Evolutionary conservation across 352 stramenopile species (phyloP).

Genomic region (Hyaloperonospora arabidopsidis): DNA sequence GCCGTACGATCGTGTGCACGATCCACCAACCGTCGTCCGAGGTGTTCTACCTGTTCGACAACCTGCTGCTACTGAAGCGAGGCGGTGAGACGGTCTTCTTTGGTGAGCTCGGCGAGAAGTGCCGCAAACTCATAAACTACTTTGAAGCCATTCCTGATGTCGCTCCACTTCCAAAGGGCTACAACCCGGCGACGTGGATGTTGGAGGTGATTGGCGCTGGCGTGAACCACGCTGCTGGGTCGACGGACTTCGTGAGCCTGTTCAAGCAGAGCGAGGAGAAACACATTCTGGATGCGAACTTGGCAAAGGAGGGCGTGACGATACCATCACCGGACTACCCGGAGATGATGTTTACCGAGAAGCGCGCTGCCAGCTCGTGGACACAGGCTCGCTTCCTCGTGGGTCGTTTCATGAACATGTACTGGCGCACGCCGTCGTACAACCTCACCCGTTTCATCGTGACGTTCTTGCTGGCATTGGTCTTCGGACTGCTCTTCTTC

Average conservation of each 20-base stretch:
- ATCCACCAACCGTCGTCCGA: slow-evolving; percentile 66
- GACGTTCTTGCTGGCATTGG: slow-evolving; percentile 21
- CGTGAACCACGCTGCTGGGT: slow-evolving; percentile 9
- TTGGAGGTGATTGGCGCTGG: slow-evolving; percentile 37
- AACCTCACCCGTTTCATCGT: slow-evolving; percentile 61
- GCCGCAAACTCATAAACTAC: slow-evolving; percentile 25
- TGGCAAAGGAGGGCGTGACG: slow-evolving; percentile 32
- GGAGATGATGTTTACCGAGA: slow-evolving; percentile 30
- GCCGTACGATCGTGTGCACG: slow-evolving; percentile 65
- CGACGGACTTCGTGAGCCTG: slow-evolving; percentile 31
- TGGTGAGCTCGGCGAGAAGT: slow-evolving; percentile 37
- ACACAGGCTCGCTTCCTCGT: slow-evolving; percentile 32
- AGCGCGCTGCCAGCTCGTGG: slow-evolving; percentile 27
- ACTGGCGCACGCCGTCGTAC: slow-evolving; percentile 86
- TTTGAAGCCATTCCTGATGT: slow-evolving; percentile 25
- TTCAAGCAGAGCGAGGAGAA: slow-evolving; percentile 26
- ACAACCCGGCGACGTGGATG: slow-evolving; percentile 62
- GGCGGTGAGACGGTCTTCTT: slow-evolving; percentile 44
- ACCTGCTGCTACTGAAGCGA: slow-evolving; percentile 35
- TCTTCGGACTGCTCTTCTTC: slow-evolving; percentile 62
- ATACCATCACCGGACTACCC: slow-evolving; percentile 23
- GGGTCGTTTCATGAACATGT: slow-evolving; percentile 50
- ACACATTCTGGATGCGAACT: slow-evolving; percentile 14
- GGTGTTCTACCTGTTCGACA: slow-evolving; percentile 82
- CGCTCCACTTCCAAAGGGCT: slow-evolving; percentile 20